These are phyloP conservation scores for Casuarina glauca DNA, from an alignment of 306 rosid species.

Conservation along the genomic window DNA sequence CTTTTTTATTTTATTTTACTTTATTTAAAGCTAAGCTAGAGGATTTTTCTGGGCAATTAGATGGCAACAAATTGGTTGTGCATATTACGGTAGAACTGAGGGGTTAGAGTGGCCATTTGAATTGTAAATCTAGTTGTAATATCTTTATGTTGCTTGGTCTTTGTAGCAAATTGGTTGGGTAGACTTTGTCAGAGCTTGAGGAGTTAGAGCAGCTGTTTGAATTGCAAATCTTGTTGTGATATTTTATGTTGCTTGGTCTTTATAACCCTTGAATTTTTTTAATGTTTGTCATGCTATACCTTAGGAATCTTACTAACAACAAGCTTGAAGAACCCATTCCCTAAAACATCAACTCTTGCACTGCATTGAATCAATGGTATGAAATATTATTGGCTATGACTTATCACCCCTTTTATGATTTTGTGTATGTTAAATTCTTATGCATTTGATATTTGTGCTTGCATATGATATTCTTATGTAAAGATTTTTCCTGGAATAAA, in stretches of 20 bases:
- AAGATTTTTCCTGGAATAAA: slow-evolving; percentile 63
- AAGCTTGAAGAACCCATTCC: slow-evolving; percentile 74
- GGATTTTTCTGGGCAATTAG: slow-evolving; percentile 54
- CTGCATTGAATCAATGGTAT: slow-evolving; percentile 80
- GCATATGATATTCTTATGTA: too few species aligned
- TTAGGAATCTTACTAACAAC: slow-evolving; percentile 80
- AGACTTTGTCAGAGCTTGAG: slow-evolving; percentile 77
- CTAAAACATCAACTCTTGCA: slow-evolving; percentile 75
- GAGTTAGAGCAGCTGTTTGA: slow-evolving; percentile 81
- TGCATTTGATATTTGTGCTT: neutral
- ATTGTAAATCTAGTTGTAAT: too few species aligned
- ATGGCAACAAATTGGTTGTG: slow-evolving; percentile 44
- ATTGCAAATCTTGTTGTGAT: slow-evolving; percentile 44
- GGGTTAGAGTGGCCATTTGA: too few species aligned
- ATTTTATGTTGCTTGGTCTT: neutral
- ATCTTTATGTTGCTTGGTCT: too few species aligned
- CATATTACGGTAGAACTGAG: too few species aligned
- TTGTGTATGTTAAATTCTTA: neutral
- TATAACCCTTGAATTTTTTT: neutral
- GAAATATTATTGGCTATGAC: neutral
- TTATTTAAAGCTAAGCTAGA: neutral
- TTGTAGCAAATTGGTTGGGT: slow-evolving; percentile 36
- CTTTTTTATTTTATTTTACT: neutral
- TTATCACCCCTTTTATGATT: neutral
- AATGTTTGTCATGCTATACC: neutral